Evolutionary conservation across 2,329 filamentous ascomycete genomes (phyloP), one percentile per base, ranked within the genome.

Genomic region (Sphaerulina musiva): DNA sequence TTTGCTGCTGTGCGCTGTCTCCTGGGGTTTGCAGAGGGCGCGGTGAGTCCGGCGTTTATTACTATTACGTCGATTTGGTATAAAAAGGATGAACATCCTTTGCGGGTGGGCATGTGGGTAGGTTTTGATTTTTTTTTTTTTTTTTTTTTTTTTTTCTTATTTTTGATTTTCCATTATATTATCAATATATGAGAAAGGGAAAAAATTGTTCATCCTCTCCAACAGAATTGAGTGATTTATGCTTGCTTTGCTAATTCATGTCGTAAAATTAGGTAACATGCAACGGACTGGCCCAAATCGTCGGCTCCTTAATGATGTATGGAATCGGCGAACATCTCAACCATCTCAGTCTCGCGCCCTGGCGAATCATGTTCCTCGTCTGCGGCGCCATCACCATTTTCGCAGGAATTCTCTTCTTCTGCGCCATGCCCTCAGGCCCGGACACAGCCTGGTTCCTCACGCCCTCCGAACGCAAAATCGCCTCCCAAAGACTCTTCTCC

Each of bases 381-480:
- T 78, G 74, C 53, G 77, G 78, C n/a, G 73, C 70, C 0, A 55
- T 78, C 6, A 80, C 78, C 0, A 59, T 69, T 1, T 64, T 66
- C 1, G 67, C 69, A 6, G 78, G 77, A 1, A 62, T 76, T 0
- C 52, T 70, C 0, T 80, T 80, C 63, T 75, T 71, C 53, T 57
- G 75, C 23, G 54, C 73, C 46, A 77, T 79, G 72, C 78, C 78
- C 0, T 69, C 65, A 40, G 72, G 73, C 0, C 75, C 76, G 0
- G 68, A 68, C 2, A 70, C 72, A 10, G 76, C 76, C 1, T 79
- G 77, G 77, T 80, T 80, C 58, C 65, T 80, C 2, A 74, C 62
- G 3, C 59, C 66, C 0, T 64, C 70, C 6, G 74, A 80, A 59
- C 73, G 71, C 52, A 64, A 73, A 41, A 69, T 77, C 3, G 61